Evolutionary conservation across 139 green algal species (phyloP).

Genomic region (Nannochloris sp.): DNA sequence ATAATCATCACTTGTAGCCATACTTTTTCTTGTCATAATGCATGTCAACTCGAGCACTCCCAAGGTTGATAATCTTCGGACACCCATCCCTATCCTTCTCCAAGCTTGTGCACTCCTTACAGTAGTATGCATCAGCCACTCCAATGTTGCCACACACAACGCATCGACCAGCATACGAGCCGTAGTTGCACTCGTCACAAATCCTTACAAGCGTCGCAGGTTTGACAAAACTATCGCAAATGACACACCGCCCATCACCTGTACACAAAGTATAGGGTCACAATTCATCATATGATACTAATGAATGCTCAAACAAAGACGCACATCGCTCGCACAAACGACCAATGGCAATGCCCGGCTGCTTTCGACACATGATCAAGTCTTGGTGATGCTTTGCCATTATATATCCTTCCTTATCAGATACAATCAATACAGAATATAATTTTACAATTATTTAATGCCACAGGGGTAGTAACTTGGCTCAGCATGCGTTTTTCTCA

Average conservation of each 20-base stretch:
- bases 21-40: conserved; percentile 72
- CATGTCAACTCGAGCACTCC: conserved; percentile 87
- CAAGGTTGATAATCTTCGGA: conserved; percentile 98
- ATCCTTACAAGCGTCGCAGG: conserved; percentile 92
- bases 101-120: conserved; percentile 95
- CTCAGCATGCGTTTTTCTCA: too few species aligned
- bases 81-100: conserved; percentile 99
- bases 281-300: neutral
- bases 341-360: conserved; percentile 93
- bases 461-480: too few species aligned
- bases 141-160: conserved; percentile 92
- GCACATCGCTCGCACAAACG: conserved; percentile 88
- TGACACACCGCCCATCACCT: conserved; percentile 92
- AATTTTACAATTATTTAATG: neutral
- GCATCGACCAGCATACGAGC: conserved; percentile 86
- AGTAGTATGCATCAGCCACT: conserved; percentile 98
- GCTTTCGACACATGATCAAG: conserved; percentile 97
- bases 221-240: conserved; percentile 95
- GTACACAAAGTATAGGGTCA: conserved; percentile 10
- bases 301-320: neutral
- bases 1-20: conserved; percentile 3
- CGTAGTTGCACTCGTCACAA: conserved; percentile 99
- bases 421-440: neutral
- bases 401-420: neutral
- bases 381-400: conserved; percentile 85